Conservation (phyloP, 257 asterid species). For the Craterostigma plantagineum region DNA sequence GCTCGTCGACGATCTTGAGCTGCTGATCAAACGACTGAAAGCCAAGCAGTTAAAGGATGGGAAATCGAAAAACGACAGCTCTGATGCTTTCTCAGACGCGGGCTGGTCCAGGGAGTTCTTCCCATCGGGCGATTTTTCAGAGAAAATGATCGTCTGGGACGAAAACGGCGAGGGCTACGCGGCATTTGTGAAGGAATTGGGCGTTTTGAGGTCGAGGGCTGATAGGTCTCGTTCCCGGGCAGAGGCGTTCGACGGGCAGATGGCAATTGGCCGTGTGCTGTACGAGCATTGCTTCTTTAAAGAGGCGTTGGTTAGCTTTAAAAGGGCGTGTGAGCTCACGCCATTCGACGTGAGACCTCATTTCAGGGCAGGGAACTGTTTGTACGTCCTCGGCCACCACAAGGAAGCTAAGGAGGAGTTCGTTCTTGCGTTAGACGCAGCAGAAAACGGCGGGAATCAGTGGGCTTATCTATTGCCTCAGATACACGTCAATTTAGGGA, state of each 20-base stretch:
- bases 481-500: conserved; percentile 91
- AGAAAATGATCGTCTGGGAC: conserved; percentile 69
- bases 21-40: conserved; percentile 46
- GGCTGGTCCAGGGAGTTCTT: conserved; percentile 94
- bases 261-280: conserved; percentile 79
- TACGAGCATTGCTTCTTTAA: conserved; percentile 68
- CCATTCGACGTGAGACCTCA: conserved; percentile 95
- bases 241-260: conserved; percentile 98
- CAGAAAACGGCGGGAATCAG: conserved; percentile 90
- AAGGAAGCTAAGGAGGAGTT: conserved; percentile 76
- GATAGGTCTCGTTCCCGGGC: conserved; percentile 81
- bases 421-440: conserved; percentile 77
- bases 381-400: conserved; percentile 58
- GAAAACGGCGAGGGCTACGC: conserved; percentile 61
- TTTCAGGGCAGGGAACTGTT: conserved; percentile 84
- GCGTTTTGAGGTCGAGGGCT: conserved; percentile 77
- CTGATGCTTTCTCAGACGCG: conserved; percentile 67
- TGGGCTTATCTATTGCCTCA: conserved; percentile 98
- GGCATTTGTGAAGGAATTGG: conserved; percentile 64
- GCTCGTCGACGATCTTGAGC: conserved; percentile 76
- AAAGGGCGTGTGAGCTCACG: conserved; percentile 84
- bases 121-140: conserved; percentile 46
- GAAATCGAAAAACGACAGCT: conserved; percentile 59
- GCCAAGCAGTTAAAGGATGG: conserved; percentile 61
- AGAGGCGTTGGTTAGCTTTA: conserved; percentile 83